Evolutionary conservation across 75 land plant genomes (phyloP).

Genomic region (Picea glauca): DNA sequence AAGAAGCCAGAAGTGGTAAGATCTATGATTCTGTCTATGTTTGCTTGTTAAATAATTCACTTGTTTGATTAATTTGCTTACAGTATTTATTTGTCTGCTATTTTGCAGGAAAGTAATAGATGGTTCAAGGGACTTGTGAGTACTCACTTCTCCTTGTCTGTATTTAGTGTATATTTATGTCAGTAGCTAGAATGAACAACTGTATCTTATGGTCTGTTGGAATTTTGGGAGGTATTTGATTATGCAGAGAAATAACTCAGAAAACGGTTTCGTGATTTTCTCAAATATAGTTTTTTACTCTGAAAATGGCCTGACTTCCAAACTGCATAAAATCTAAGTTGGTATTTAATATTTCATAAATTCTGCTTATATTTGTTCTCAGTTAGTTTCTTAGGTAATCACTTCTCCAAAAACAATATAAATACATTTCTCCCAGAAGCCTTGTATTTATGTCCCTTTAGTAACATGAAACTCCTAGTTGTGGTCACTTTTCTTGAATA

Average conservation of each 20-base stretch:
- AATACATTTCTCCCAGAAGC: too few relatives aligned
- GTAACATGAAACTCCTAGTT: too few relatives aligned
- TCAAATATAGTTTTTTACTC: neutral
- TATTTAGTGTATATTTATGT: neutral
- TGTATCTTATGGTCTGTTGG: neutral
- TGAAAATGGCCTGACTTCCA: neutral
- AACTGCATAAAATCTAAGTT: neutral
- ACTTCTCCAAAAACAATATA: too few relatives aligned
- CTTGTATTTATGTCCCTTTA: too few relatives aligned
- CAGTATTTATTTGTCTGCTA: neutral
- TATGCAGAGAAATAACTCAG: neutral
- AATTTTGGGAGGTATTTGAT: neutral
- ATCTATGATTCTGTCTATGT: neutral
- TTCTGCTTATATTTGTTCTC: neutral
- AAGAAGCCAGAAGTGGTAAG: conserved; percentile 10
- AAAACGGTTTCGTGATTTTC: neutral
- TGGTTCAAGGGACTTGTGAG: conserved; percentile 62
- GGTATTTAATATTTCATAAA: neutral
- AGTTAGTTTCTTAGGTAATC: neutral
- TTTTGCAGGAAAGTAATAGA: conserved; percentile 47
- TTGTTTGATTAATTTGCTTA: neutral
- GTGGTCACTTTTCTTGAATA: too few relatives aligned
- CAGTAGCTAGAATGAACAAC: neutral
- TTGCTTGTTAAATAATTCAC: neutral
- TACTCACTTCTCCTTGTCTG: conserved; percentile 6